Base-by-base conservation (phyloP, 169 alveolate genomes). In the Plasmodium yoelii region DNA sequence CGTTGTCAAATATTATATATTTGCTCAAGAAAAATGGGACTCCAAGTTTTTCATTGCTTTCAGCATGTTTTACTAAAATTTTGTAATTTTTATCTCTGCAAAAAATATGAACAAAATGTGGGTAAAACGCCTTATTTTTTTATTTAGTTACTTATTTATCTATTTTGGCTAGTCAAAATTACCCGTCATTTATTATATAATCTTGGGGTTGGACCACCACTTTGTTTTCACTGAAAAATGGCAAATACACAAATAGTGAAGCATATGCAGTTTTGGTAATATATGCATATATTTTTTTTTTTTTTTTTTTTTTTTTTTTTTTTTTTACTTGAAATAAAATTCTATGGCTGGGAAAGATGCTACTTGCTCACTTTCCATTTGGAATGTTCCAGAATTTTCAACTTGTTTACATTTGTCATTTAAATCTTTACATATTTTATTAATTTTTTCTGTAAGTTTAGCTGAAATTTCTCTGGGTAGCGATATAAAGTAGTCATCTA, bases 121-220 rank as follows among this genome's bases (percentile, higher is more conserved):
- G 19, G 24, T n/a, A 46, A 13, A 7, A 51, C 5, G 4, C 0
- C 22, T 0, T 51, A 51, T 6, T 15, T 51, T 0, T 5, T 51
- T 12, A 6, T 1, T 13, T 51, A 51, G 18, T 12, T 51, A 51
- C 0, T 3, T 68, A 46, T 68, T 18, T 8, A 68, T 44, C 10
- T 46, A 68, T 68, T 7, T 47, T 10, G 46, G 19, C 51, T 51
- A 51, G 4, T 6, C 19, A 49, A 28, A 47, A 24, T 9, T 26
- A 77, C 88, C 77, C 75, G 63, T 77, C 75, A 49, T 77, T 46
- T 65, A 77, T 77, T 63, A 77, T 65, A 26, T 77, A 77, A 46
- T 77, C 88, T 12, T 64, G 28, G 22, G 88, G 88, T 1, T 46
- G 22, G 10, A 77, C 13, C 18, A 77, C 24, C 59, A 77, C 68